A percentile compares a stretch with the other conserved stretches of the same genome.
phyloP scores from a whole-genome alignment of 2,329 filamentous ascomycete species.

The Nothophaeocryptopus gaeumannii region DNA sequence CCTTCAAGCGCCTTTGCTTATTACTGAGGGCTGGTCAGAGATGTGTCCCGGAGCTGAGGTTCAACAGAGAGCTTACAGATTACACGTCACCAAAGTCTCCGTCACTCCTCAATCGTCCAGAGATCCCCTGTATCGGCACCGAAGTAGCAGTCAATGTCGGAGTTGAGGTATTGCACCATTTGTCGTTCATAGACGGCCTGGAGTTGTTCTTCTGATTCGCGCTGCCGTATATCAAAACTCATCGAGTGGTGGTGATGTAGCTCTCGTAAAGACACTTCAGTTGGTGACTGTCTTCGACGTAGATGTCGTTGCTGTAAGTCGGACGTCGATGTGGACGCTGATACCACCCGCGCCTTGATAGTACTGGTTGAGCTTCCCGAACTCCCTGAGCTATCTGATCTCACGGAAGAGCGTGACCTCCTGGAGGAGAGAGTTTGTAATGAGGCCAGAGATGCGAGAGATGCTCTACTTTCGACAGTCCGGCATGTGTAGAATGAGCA shows the following conservation, averaged over 20 bases:
- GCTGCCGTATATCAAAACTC: conserved; percentile 15
- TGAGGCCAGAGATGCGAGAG: neutral
- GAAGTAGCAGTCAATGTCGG: conserved; percentile 3
- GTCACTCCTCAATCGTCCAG: conserved; percentile 14
- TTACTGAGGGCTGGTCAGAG: no score
- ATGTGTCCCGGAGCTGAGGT: no score
- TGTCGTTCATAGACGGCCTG: conserved; percentile 33
- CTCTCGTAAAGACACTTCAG: conserved; percentile 29
- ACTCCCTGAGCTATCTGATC: conserved; percentile 14
- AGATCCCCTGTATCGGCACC: conserved; percentile 11
- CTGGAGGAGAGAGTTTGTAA: no score
- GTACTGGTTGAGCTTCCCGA: conserved; percentile 15
- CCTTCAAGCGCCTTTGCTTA: no score
- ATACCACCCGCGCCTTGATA: conserved; percentile 10
- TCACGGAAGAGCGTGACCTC: conserved; percentile 4
- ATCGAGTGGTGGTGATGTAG: conserved; percentile 24
- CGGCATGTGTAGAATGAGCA: conserved; percentile 27
- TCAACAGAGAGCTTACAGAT: neutral
- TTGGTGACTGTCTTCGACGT: conserved; percentile 27
- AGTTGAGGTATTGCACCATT: conserved; percentile 33
- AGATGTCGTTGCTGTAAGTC: conserved; percentile 18
- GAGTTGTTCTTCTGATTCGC: conserved; percentile 31
- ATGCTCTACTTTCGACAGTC: conserved; percentile 6
- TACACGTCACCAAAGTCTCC: neutral
- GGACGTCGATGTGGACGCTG: conserved; percentile 7